These are phyloP conservation scores for Pichia scutulata DNA, from an alignment of 805 yeast species.

Conservation along the genomic window DNA sequence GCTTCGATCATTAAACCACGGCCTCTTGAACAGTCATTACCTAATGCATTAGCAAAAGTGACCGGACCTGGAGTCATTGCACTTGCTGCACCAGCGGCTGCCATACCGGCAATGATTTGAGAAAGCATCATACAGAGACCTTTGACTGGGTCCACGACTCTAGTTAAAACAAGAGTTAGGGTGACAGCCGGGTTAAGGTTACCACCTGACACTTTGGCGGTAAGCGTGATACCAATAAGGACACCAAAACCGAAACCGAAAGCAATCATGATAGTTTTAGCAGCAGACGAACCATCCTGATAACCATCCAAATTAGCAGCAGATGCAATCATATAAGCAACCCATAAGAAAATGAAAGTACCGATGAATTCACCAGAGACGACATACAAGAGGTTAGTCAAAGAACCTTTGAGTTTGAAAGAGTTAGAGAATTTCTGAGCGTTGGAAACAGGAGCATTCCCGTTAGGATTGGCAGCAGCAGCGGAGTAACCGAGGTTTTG, in stretches of 20 bases:
- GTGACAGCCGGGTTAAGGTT: constrained; percentile 88
- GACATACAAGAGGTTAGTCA: constrained; percentile 61
- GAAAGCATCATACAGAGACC: constrained; percentile 57
- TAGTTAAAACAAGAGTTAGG: constrained; percentile 58
- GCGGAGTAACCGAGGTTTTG: constrained; percentile 36
- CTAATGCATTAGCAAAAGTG: constrained; percentile 62
- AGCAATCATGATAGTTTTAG: constrained; percentile 69
- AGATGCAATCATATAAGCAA: constrained; percentile 77
- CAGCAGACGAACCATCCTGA: constrained; percentile 40
- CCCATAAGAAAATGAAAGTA: constrained; percentile 76
- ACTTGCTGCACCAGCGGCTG: constrained; percentile 83
- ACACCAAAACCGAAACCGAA: constrained; percentile 85
- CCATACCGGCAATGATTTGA: constrained; percentile 81
- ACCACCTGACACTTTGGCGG: constrained; percentile 79
- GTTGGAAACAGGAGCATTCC: constrained; percentile 14
- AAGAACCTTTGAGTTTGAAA: constrained; percentile 32
- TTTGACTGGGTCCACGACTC: constrained; percentile 67
- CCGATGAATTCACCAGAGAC: constrained; percentile 77
- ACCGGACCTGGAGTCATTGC: constrained; percentile 81
- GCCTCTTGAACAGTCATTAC: constrained; percentile 61
- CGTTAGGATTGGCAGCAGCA: constrained; percentile 30
- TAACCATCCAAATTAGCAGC: constrained; percentile 49
- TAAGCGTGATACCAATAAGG: constrained; percentile 60
- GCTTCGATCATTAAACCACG: constrained; percentile 80
- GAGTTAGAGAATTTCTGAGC: neutral